Evolutionary conservation across 495 filamentous ascomycete species (phyloP), one percentile per base, ranked within the genome.

Genomic region (Podospora anserina): DNA sequence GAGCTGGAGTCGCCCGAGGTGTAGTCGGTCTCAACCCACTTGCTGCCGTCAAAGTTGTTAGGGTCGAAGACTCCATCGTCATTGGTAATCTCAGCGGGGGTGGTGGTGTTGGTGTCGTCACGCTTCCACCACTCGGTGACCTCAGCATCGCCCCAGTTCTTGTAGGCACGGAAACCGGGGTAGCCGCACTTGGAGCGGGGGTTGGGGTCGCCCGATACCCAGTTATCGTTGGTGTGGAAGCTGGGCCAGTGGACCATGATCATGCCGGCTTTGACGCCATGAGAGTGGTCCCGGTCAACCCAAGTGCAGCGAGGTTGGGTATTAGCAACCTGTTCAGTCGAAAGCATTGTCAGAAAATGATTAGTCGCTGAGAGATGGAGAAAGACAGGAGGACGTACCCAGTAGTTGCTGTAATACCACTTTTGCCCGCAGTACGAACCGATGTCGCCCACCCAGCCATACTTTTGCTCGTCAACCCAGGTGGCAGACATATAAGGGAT

Each of bases 231-330:
- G 54, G 54, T 18, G 4, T 56, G 15, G 54, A 56, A 56, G 11
- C 16, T 56, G 16, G 54, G 54, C 54, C 54, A 56, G 6, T 56
- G 54, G 54, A 56, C 54, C 54, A 56, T 56, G 54, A 56, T 56
- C 54, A 56, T 56, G 54, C 54, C 54, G 16, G 54, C 54, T 4
- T 56, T 56, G 54, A 56, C 19, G 54, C 54, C 54, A 13, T 56
- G 15, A 20, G 54, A 18, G 54, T 56, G 54, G 11, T 56, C 54
- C 16, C 54, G 5, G 54, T 56, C 54, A 15, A 56, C 19, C 54
- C 54, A 56, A 13, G 54, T 20, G 54, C 54, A 56, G 15, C 4
- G 15, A 18, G 54, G 54, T 6, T 56, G 6, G 54, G 15, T 18
- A 20, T 20, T 56, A 20, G 16, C 54, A 20, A 56, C 15, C 54